Percentiles rank a stretch among this genome's conserved stretches.
Conservation (phyloP, 345 rosid species). For the Hibiscus tridactylites region DNA sequence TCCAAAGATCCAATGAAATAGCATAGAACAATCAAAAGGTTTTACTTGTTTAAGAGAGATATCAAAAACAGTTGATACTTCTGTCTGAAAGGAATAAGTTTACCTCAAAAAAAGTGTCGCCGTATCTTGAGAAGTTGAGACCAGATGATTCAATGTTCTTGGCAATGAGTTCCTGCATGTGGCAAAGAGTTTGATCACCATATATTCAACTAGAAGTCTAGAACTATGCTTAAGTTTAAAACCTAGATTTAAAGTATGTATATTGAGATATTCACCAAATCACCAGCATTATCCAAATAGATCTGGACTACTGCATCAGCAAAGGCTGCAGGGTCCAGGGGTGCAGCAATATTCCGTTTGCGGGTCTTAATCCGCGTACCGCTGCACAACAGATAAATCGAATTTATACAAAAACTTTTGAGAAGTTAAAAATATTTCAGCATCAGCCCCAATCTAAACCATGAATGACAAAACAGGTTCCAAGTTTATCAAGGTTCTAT, state of each 20-base stretch:
- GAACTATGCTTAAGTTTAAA: neutral
- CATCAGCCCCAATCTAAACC: constrained; percentile 2
- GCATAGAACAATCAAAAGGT: neutral
- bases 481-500: neutral
- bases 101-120: constrained; percentile 82
- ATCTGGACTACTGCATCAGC: constrained; percentile 98
- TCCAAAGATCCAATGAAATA: neutral
- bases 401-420: neutral
- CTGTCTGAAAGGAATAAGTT: constrained; percentile 8
- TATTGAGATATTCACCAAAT: constrained; percentile 49
- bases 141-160: constrained; percentile 80
- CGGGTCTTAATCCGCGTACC: constrained; percentile 99
- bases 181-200: neutral
- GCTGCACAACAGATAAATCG: constrained; percentile 29
- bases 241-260: neutral
- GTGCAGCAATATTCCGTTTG: constrained; percentile 99
- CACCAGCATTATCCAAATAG: constrained; percentile 93
- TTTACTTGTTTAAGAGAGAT: neutral
- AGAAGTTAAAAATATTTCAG: neutral
- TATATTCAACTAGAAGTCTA: neutral
- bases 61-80: neutral
- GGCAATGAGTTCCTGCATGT: constrained; percentile 74
- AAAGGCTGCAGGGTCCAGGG: constrained; percentile 97
- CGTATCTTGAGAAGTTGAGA: constrained; percentile 91
- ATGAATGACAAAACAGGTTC: neutral